Conservation (phyloP, 179 eudicot genomes). For the Camellia oleifera region DNA sequence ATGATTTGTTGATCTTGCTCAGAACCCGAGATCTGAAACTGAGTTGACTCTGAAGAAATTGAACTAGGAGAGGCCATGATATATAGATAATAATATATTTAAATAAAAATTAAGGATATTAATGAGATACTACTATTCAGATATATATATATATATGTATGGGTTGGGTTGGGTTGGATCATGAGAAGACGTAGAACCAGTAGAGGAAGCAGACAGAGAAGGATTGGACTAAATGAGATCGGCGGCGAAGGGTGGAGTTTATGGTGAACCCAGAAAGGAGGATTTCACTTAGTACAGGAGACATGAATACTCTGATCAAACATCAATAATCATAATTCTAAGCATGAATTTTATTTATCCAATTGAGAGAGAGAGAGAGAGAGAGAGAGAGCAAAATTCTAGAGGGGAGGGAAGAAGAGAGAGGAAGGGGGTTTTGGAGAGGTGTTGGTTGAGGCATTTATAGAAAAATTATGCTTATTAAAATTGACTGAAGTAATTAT, state of each 20-base stretch:
- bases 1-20: slow-evolving; percentile 16
- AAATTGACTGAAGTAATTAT: too few species aligned
- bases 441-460: too few species aligned
- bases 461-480: too few species aligned
- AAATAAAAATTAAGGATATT: too few species aligned
- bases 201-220: slow-evolving; percentile 67
- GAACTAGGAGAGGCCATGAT: slow-evolving; percentile 27
- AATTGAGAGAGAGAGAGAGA: neutral
- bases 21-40: slow-evolving; percentile 21
- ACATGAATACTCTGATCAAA: slow-evolving; percentile 36
- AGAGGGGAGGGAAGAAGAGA: too few species aligned
- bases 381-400: neutral
- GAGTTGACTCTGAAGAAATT: slow-evolving; percentile 21
- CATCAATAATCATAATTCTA: neutral
- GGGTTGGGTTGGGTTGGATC: slow-evolving; percentile 4
- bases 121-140: neutral
- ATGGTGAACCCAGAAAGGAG: slow-evolving; percentile 60
- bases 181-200: slow-evolving; percentile 83
- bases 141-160: neutral
- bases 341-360: neutral
- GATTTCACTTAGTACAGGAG: slow-evolving; percentile 61
- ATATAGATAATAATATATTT: neutral
- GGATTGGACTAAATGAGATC: slow-evolving; percentile 60
- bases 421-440: too few species aligned
- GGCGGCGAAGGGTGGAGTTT: slow-evolving; percentile 56